Percentiles rank a stretch among this genome's conserved stretches.
These are phyloP conservation scores for Pittosporum tobira DNA, from an alignment of 129 eudicot genomes.

Conservation along the genomic window DNA sequence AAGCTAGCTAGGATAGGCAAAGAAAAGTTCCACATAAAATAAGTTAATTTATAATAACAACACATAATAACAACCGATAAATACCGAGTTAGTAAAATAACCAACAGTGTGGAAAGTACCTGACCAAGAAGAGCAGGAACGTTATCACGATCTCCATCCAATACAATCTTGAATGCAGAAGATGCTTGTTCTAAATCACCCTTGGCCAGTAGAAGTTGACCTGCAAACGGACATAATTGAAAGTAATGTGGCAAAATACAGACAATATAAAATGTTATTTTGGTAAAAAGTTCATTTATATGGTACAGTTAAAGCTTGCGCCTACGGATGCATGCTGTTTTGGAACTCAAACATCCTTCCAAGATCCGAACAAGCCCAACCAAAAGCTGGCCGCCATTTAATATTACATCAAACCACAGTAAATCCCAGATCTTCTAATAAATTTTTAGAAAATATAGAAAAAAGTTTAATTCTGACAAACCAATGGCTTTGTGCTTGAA, in stretches of 20 bases:
- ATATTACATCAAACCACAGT: not conserved
- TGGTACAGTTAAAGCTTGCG: not conserved
- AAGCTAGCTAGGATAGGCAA: too few relatives aligned
- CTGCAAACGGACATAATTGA: constrained; percentile 31
- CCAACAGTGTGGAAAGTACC: constrained; percentile 32
- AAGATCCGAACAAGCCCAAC: not conserved
- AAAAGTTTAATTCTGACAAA: not conserved
- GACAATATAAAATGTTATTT: not conserved
- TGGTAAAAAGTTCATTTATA: constrained; percentile 3
- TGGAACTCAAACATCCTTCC: not conserved
- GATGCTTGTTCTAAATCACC: constrained; percentile 95
- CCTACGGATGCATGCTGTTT: not conserved
- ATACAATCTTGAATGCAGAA: constrained; percentile 80
- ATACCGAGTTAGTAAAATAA: not conserved
- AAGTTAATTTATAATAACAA: not conserved
- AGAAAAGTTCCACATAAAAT: not conserved
- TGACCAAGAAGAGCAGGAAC: constrained; percentile 99
- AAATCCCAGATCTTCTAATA: not conserved
- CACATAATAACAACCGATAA: constrained; percentile 1
- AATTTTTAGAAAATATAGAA: not conserved
- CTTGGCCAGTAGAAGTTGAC: constrained; percentile 96
- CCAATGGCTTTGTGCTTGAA: not conserved
- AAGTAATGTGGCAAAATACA: not conserved
- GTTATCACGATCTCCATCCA: constrained; percentile 88
- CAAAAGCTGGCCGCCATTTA: not conserved